A percentile compares a stretch with the other conserved stretches of the same genome.
Conservation (phyloP, 352 stramenopile genomes). For the Phytophthora fragariaefolia region DNA sequence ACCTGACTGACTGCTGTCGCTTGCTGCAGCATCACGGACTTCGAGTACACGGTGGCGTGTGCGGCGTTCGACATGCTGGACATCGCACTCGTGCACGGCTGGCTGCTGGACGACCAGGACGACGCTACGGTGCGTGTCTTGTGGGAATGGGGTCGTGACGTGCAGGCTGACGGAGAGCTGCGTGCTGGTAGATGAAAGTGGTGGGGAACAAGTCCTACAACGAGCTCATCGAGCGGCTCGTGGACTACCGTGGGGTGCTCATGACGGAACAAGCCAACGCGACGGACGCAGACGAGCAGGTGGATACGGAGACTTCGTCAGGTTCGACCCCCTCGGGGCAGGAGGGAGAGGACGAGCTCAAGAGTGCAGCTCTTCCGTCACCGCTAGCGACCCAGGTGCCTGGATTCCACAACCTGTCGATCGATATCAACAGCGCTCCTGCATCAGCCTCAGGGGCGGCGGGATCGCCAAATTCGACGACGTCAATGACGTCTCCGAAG, state of each 20-base stretch:
- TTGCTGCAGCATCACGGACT: slow-evolving; percentile 76
- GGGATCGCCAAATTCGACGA: slow-evolving; percentile 23
- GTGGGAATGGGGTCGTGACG: neutral
- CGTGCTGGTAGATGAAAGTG: slow-evolving; percentile 53
- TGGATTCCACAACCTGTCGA: slow-evolving; percentile 45
- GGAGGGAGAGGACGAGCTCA: slow-evolving; percentile 28
- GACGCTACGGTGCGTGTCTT: slow-evolving; percentile 58
- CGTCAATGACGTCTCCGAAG: slow-evolving; percentile 39
- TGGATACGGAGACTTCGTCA: neutral
- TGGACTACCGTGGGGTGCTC: slow-evolving; percentile 85
- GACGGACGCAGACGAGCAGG: slow-evolving; percentile 14
- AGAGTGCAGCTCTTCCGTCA: slow-evolving; percentile 11
- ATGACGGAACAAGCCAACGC: slow-evolving; percentile 57
- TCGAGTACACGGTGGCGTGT: slow-evolving; percentile 96
- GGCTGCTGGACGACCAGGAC: slow-evolving; percentile 96
- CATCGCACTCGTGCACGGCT: slow-evolving; percentile 97
- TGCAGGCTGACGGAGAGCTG: slow-evolving; percentile 3
- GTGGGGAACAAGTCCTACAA: slow-evolving; percentile 97
- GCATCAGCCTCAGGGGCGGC: neutral
- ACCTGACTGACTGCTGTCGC: neutral
- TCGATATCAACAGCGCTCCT: slow-evolving; percentile 43
- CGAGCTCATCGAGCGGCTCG: slow-evolving; percentile 95
- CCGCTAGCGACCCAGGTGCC: slow-evolving; percentile 18
- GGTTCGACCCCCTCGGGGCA: slow-evolving; percentile 11
- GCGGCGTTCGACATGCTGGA: slow-evolving; percentile 96